Percentiles rank a stretch among this genome's conserved stretches.
phyloP scores from a whole-genome alignment of 2,329 filamentous ascomycete genomes.

The Pseudogymnoascus destructans region DNA sequence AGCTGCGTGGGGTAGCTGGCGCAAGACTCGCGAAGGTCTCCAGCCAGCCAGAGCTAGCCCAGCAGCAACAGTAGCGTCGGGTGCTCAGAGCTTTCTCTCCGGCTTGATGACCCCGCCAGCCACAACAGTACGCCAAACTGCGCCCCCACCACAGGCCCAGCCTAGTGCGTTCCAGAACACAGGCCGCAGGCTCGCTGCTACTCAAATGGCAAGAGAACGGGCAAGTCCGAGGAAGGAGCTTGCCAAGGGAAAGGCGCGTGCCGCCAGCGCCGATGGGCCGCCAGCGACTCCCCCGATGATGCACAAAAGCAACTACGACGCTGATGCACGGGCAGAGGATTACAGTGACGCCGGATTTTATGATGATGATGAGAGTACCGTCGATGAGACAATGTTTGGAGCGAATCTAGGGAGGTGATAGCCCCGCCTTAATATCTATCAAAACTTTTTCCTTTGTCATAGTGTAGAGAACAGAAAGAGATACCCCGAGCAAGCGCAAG shows the following conservation, averaged over 20 bases:
- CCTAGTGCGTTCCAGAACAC: constrained; percentile 48
- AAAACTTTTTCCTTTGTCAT: not conserved
- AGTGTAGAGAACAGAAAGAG: constrained; percentile 6
- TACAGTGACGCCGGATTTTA: constrained; percentile 26
- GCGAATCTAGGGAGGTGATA: constrained; percentile 11
- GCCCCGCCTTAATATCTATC: constrained; percentile 6
- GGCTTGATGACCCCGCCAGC: constrained; percentile 86
- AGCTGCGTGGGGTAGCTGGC: constrained; percentile 97
- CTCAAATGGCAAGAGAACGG: constrained; percentile 30
- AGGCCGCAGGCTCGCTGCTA: constrained; percentile 42
- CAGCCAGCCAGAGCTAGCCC: constrained; percentile 31
- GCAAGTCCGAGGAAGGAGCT: constrained; percentile 7
- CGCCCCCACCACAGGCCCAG: constrained; percentile 34
- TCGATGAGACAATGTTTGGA: constrained; percentile 13
- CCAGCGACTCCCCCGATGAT: constrained; percentile 48
- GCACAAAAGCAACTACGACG: constrained; percentile 44
- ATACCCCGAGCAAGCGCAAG: not conserved
- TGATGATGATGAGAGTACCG: constrained; percentile 25
- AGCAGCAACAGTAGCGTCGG: constrained; percentile 30
- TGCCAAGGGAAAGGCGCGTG: constrained; percentile 23
- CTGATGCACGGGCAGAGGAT: constrained; percentile 46
- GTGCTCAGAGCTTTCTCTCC: constrained; percentile 51
- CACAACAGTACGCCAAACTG: constrained; percentile 41
- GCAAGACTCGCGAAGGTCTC: constrained; percentile 41
- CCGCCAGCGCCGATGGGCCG: constrained; percentile 16